Percentiles rank a stretch among this genome's conserved stretches.
phyloP scores from a whole-genome alignment of 2,329 filamentous ascomycete species.

The Paecilomyces sp. region DNA sequence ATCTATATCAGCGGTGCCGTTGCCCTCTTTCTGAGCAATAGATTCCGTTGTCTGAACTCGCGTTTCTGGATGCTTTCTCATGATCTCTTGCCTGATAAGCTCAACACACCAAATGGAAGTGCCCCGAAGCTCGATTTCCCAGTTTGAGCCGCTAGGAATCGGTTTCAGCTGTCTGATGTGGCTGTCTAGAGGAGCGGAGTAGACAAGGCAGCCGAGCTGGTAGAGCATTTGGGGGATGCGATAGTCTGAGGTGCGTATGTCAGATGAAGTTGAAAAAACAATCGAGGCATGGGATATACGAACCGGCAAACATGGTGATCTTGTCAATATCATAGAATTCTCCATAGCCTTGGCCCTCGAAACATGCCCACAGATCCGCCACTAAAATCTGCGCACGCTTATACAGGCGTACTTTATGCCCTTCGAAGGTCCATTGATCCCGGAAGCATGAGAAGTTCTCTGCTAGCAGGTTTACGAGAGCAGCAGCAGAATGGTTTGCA shows the following conservation, averaged over 20 bases:
- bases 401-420: constrained; percentile 69
- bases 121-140: constrained; percentile 83
- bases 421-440: constrained; percentile 71
- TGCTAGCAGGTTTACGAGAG: constrained; percentile 77
- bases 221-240: constrained; percentile 90
- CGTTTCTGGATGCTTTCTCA: constrained; percentile 62
- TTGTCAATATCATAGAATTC: constrained; percentile 85
- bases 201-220: constrained; percentile 72
- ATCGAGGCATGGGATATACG: background rate
- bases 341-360: constrained; percentile 72
- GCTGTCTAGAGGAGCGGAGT: constrained; percentile 70
- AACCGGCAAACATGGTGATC: constrained; percentile 90
- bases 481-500: constrained; percentile 72
- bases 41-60: constrained; percentile 21
- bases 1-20: constrained; percentile 6
- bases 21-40: constrained; percentile 3
- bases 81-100: constrained; percentile 74
- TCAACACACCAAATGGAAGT: constrained; percentile 97
- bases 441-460: constrained; percentile 78
- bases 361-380: constrained; percentile 94
- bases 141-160: constrained; percentile 64
- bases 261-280: background rate
- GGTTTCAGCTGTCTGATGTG: constrained; percentile 58
- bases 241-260: constrained; percentile 54
- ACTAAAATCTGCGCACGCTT: constrained; percentile 96